Evolutionary conservation across 2,329 filamentous ascomycete species (phyloP), one percentile per base, ranked within the genome.

Genomic region (Parafenestella ontariensis): DNA sequence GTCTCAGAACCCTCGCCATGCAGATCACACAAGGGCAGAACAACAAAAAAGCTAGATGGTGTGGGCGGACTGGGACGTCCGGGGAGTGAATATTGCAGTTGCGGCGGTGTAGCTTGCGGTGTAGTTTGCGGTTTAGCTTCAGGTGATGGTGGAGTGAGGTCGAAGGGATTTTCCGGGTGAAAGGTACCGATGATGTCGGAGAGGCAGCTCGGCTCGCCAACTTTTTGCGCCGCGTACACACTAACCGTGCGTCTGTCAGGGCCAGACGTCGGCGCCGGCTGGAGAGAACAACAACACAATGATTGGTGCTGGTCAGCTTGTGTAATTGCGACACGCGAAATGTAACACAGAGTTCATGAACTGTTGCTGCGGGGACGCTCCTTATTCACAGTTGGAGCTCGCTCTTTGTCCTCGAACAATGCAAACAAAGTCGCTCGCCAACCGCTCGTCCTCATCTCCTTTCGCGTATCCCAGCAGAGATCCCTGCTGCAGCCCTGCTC

Each of bases 1-100:
- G 65, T 69, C 64, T 69, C 63, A 29, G n/a, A n/a, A 10, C 3
- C 24, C 24, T 69, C 58, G 66, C 68, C 72, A 69, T 71, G 71
- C 73, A 71, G 70, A 9, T 71, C 68, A 51, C 56, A 54, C 56
- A 44, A 53, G 36, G n/a, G 40, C 34, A 41, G 26, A 37, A 28
- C 17, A 21, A n/a, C n/a, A 44, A 59, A 56, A 56, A 43, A 53
- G 52, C 56, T 59, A 59, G 64, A 46, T 46, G 1, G n/a, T 23
- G 46, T 40, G 26, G 40, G 29, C 26, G 49, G 28, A 20, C 37
- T 46, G 23, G 23, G 40, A 26, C n/a, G 43, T 42, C 44, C n/a
- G 23, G 46, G 9, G 24, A 15, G 21, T 33, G 28, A 31, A 42
- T 24, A 9, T 33, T 15, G 21, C 28, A 33, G 26, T 26, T 24